Evolutionary conservation across 2,329 filamentous ascomycete species (phyloP), one percentile per base, ranked within the genome.

Genomic region (Fusarium nisikadoi): DNA sequence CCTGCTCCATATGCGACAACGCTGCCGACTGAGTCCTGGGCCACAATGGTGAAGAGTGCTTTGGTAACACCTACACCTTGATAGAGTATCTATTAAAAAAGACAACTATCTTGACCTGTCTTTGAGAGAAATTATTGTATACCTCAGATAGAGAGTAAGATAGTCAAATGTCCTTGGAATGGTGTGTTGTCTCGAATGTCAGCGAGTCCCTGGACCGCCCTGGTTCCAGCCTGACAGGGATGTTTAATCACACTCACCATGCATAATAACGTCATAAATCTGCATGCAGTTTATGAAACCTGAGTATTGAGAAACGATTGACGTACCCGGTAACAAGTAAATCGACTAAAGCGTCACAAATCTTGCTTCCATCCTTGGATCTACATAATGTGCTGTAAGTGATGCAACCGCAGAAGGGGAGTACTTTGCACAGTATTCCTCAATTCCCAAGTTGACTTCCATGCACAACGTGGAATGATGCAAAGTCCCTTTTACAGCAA

Each of bases 211-310:
- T 31, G 11, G 25, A 20, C 17, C 17, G 3, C 17, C 8, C 25
- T 31, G 35, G 10, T 31, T 3, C 20, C 14, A 29, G 23, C 27
- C 20, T 4, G 33, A 58, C 70, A 72, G 39, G 69, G 69, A 47
- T 70, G 33, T 52, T 50, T 35, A 10, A 35, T 6, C 31, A 35
- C 17, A 36, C 43, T 64, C 39, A 31, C 27, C 46, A 72, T 72
- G 69, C 70, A 70, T n/a, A 47, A 73, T 65, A 62, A 70, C 70
- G 70, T 72, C 70, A 72, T 72, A 55, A 60, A 55, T 43, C 64
- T 55, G 52, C 60, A 61, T 43, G 31, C 35, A 33, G 62, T 43
- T 64, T 57, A 47, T 69, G 50, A 64, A 70, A 62, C 60, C 50
- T 72, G 69, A 47, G 55, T 58, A 31, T 50, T 31, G 29, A 69